Evolutionary conservation across 805 yeast genomes (phyloP).

Genomic region (Teunomyces kruisii): DNA sequence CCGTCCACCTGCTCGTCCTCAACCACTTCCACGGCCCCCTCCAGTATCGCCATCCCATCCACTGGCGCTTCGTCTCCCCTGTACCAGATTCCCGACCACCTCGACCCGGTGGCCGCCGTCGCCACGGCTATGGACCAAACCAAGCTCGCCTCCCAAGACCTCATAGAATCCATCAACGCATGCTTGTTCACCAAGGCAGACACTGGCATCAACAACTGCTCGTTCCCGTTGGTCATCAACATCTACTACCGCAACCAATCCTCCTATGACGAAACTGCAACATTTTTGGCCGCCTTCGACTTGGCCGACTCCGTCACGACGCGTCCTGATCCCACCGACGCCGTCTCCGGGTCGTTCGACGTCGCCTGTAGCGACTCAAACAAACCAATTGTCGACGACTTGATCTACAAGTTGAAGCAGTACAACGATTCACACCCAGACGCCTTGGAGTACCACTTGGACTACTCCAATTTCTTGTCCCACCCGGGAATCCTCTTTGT

Average conservation of each 20-base stretch:
- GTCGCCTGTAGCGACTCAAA: constrained; percentile 5
- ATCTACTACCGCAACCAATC: not conserved
- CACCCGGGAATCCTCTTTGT: constrained; percentile 63
- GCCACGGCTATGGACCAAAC: not conserved
- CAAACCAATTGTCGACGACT: constrained; percentile 3
- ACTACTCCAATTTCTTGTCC: constrained; percentile 35
- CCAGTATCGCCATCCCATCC: too few relatives aligned
- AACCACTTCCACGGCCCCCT: not conserved
- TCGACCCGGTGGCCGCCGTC: not conserved
- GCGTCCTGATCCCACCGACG: not conserved
- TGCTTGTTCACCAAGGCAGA: constrained; percentile 7
- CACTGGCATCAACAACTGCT: not conserved
- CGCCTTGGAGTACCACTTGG: constrained; percentile 12
- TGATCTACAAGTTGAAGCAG: constrained; percentile 13
- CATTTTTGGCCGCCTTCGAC: not conserved
- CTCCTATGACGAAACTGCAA: not conserved
- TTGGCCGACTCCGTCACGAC: not conserved
- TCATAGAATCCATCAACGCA: constrained; percentile 9
- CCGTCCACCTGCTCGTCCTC: not conserved
- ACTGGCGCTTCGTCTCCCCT: not conserved
- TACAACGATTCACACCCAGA: constrained; percentile 3
- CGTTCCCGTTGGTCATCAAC: constrained; percentile 8
- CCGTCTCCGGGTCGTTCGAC: not conserved
- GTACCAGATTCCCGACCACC: not conserved
- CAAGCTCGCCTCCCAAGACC: not conserved